Evolutionary conservation across 2,329 filamentous ascomycete species (phyloP), one percentile per base, ranked within the genome.

Genomic region (Aspergillus tamarii): DNA sequence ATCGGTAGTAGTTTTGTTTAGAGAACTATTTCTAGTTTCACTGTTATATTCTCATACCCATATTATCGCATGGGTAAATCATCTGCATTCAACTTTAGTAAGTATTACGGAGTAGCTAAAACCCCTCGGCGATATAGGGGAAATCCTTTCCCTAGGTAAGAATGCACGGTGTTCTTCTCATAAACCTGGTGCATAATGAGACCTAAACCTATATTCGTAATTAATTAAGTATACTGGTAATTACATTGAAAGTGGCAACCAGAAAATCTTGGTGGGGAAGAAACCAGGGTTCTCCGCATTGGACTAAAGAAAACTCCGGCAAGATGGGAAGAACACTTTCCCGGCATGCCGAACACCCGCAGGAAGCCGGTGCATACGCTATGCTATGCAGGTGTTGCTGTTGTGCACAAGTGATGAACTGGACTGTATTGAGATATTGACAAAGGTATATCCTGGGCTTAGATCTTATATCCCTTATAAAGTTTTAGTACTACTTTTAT

Each of bases 341-440:
- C 52, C 52, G 32, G 52, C 28, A 52, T 52, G 48, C 52, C 52
- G 52, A 26, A 36, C 52, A 36, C 52, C 52, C 52, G 28, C 28
- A 3, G 19, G 48, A 52, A 52, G 48, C 48, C 19, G 48, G 23
- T 26, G 26, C 14, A 50, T 30, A 32, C 10, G 48, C 8, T 32
- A 6, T 50, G 45, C 45, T 14, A 48, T 48, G 23, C 21, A 14
- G 21, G 8, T 11, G 41, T 9, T 26, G 26, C 32, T 23, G 43
- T 23, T 46, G 9, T 46, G 23, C 23, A 26, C 6, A 16, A 48
- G 14, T 16, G 23, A 48, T 8, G 11, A 28, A 26, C 26, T 26
- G 26, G 21, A 23, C 8, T 46, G n/a, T 21, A 12, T 16, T 12
- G 43, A 46, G n/a, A 23, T 46, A 41, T 46, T 12, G 11, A 23